Evolutionary conservation across 805 yeast species (phyloP).

Genomic region (Sugiyamaella smithiae): DNA sequence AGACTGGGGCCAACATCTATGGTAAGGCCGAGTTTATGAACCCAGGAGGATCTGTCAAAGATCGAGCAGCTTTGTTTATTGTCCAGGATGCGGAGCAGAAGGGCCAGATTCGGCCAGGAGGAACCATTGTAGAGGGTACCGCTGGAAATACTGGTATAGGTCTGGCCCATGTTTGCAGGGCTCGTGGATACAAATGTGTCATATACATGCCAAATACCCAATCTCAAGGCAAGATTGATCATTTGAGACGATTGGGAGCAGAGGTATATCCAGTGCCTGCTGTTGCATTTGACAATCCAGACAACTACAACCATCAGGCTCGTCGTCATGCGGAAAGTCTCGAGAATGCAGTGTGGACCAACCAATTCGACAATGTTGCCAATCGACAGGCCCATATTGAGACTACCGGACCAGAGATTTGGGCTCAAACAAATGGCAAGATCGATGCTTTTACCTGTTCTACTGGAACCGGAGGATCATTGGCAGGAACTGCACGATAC

Average conservation of each 20-base stretch:
- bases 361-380: slow-evolving; percentile 86
- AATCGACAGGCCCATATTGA: slow-evolving; percentile 86
- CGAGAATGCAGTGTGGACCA: slow-evolving; percentile 86
- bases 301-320: slow-evolving; percentile 85
- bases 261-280: slow-evolving; percentile 89
- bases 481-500: slow-evolving; percentile 80
- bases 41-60: slow-evolving; percentile 93
- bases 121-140: slow-evolving; percentile 88
- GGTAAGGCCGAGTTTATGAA: slow-evolving; percentile 92
- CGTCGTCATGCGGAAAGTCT: slow-evolving; percentile 73
- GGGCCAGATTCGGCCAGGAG: slow-evolving; percentile 60
- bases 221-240: slow-evolving; percentile 73
- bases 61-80: slow-evolving; percentile 79
- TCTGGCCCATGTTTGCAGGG: slow-evolving; percentile 70
- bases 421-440: slow-evolving; percentile 76
- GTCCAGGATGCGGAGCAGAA: slow-evolving; percentile 73
- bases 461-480: slow-evolving; percentile 91
- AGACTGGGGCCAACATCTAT: slow-evolving; percentile 68
- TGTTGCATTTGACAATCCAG: slow-evolving; percentile 75
- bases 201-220: slow-evolving; percentile 93
- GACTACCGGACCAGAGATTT: slow-evolving; percentile 90
- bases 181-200: slow-evolving; percentile 79
- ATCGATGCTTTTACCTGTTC: slow-evolving; percentile 86
- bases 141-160: slow-evolving; percentile 98
- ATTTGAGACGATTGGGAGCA: slow-evolving; percentile 73